Evolutionary conservation across 75 land plant genomes (phyloP), one percentile per base, ranked within the genome.

Genomic region (Pinus albicaulis): DNA sequence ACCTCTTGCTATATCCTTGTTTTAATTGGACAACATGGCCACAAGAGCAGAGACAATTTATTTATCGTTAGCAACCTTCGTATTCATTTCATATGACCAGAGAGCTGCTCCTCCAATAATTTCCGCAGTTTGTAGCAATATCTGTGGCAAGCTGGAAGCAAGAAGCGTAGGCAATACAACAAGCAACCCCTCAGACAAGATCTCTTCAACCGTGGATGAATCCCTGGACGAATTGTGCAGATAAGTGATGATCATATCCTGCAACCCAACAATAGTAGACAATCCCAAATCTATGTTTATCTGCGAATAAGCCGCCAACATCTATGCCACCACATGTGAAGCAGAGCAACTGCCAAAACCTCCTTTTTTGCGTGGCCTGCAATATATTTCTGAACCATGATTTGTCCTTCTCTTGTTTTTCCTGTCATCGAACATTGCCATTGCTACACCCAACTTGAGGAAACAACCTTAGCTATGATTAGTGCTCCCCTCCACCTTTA

Each of bases 31-130:
- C 61, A 87, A 31, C 56, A 76, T 59, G 12, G 56, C 44, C 5
- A 78, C 59, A 48, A 92, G 77, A 48, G 79, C 84, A 58, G 56
- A 58, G 52, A 89, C 59, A 38, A 85, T 25, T 48, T 58, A 81
- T 26, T 58, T 65, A 52, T 86, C 86, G 25, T 26, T 76, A 63
- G 79, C 80, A 55, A 89, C 71, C 68, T 26, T 78, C 55, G 68
- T 68, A 65, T 87, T 92, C 55, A 76, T 64, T 63, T 85, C 86
- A n/a, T 80, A 59, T 11, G 92, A 87, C 17, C 72, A 48, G 23
- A 92, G 81, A 0, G 86, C 78, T 10, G 76, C 75, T 11, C 78
- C 74, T 8, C 94, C 94, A 22, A 85, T 74, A 14, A 81, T 68
- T 79, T 89, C 89, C 7, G 77, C 73, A 26, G 77, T 77, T 17